These are phyloP conservation scores for Saccharomycopsis amapae DNA, from an alignment of 805 yeast genomes.

Conservation along the genomic window DNA sequence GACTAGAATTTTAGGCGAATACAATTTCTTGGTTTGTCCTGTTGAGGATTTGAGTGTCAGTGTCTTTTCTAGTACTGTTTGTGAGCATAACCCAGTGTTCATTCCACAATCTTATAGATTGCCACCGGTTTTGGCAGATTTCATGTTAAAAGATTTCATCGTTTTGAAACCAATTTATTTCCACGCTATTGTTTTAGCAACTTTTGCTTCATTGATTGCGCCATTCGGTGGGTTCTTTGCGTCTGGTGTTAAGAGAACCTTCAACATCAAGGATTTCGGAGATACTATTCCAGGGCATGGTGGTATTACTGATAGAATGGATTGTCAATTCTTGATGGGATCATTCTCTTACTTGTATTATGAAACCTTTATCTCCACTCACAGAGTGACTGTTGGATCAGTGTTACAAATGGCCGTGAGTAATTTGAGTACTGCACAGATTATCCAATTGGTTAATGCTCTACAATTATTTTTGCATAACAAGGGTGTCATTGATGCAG, in stretches of 20 bases:
- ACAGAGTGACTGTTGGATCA: constrained; percentile 64
- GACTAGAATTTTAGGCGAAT: constrained; percentile 55
- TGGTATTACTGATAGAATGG: constrained; percentile 95
- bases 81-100: constrained; percentile 88
- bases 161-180: constrained; percentile 81
- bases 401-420: constrained; percentile 69
- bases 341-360: constrained; percentile 87
- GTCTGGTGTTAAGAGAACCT: constrained; percentile 93
- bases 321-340: constrained; percentile 97
- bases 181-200: constrained; percentile 79
- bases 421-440: constrained; percentile 59
- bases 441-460: constrained; percentile 51
- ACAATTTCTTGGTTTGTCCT: constrained; percentile 82
- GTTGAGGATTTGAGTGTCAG: constrained; percentile 58
- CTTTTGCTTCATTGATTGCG: constrained; percentile 94
- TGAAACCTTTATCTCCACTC: constrained; percentile 80
- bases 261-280: constrained; percentile 94
- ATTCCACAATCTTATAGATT: constrained; percentile 69
- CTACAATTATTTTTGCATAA: constrained; percentile 46
- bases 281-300: constrained; percentile 99
- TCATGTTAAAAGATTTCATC: constrained; percentile 40
- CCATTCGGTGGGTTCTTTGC: constrained; percentile 99
- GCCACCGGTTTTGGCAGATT: constrained; percentile 57
- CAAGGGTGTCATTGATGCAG: constrained; percentile 23
- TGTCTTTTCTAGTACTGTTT: constrained; percentile 54